Evolutionary conservation across 202 grass and related monocot genomes (phyloP), one percentile per base, ranked within the genome.

Genomic region (Panicum virgatum): DNA sequence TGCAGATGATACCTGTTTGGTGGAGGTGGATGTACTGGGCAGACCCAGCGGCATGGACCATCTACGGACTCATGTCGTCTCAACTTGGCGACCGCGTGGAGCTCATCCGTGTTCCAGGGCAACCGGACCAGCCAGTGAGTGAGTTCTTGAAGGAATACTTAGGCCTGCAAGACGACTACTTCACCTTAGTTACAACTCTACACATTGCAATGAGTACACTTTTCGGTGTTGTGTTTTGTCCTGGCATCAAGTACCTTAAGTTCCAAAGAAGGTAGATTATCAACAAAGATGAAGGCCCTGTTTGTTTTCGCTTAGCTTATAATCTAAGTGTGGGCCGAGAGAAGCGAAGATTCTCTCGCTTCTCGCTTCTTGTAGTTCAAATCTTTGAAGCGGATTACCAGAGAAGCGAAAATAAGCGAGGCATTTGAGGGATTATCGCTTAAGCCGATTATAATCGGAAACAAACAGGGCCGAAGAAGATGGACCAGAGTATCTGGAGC

Each of bases 181-280:
- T 59, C 5, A 4, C 23, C 43, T 63, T 86, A 10, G 66, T 90
- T 19, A 80, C 88, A 56, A 9, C 26, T 8, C 88, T 90, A 43
- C 91, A 94, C 69, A 23, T 79, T 7, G 30, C 32, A 16, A 19
- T 66, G 12, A 79, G 44, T 7, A 8, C 30, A 3, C 45, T 79
- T 9, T 79, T 79, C 7, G 19, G 19, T 9, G 4, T 78, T 66
- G 76, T 78, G 19, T 78, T 78, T 9, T 78, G 30, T 13, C 18
- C 52, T 26, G 27, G 44, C 19, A 78, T 78, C 45, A 78, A 78
- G 14, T 78, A 66, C 8, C 60, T 78, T 16, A 66, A 52, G 60
- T 78, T 78, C 45, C 76, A 78, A 16, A 50, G 12, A 65, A 78
- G 45, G 7, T 78, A 64, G 42, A 77, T 30, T 32, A 4, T 45